Percentiles rank a stretch among this genome's conserved stretches.
Evolutionary conservation across 2,329 filamentous ascomycete species (phyloP).

Genomic region (Fusarium sp.): DNA sequence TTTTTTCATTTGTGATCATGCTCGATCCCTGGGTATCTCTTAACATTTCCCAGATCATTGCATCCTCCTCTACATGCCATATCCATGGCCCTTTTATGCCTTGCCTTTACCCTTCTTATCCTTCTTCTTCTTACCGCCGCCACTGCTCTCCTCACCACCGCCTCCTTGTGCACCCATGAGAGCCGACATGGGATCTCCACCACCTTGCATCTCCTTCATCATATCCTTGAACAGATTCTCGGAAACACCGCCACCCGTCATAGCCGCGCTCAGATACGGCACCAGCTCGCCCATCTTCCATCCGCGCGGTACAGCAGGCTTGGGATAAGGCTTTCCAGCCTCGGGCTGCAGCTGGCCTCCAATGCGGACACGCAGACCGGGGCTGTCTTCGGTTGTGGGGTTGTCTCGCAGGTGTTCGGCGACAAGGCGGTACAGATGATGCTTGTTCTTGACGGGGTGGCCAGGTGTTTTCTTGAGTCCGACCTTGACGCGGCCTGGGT

Average conservation of each 20-base stretch:
- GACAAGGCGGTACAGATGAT: conserved; percentile 87
- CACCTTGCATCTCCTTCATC: conserved; percentile 88
- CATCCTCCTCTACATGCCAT: conserved; percentile 4
- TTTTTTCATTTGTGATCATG: conserved; percentile 34
- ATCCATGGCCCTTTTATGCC: conserved; percentile 37
- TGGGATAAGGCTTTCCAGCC: conserved; percentile 75
- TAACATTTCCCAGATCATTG: conserved; percentile 32
- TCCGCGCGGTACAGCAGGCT: conserved; percentile 82
- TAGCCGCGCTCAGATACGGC: conserved; percentile 87
- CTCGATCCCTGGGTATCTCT: conserved; percentile 38
- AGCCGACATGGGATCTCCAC: conserved; percentile 61
- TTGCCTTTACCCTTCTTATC: conserved; percentile 63
- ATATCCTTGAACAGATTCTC: conserved; percentile 97
- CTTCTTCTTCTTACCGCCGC: conserved; percentile 59
- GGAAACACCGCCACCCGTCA: conserved; percentile 92
- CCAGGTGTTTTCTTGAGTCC: conserved; percentile 63
- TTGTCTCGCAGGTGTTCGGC: conserved; percentile 80
- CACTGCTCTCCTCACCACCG: conserved; percentile 48
- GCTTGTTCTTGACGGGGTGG: conserved; percentile 75
- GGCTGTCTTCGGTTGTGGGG: conserved; percentile 78
- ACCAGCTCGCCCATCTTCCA: conserved; percentile 91
- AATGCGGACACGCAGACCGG: conserved; percentile 79
- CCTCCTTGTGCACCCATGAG: conserved; percentile 56
- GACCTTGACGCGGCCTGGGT: conserved; percentile 90
- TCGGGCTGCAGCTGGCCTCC: conserved; percentile 76